phyloP scores from a whole-genome alignment of 2,329 filamentous ascomycete species.

The Pseudogymnoascus sp. region DNA sequence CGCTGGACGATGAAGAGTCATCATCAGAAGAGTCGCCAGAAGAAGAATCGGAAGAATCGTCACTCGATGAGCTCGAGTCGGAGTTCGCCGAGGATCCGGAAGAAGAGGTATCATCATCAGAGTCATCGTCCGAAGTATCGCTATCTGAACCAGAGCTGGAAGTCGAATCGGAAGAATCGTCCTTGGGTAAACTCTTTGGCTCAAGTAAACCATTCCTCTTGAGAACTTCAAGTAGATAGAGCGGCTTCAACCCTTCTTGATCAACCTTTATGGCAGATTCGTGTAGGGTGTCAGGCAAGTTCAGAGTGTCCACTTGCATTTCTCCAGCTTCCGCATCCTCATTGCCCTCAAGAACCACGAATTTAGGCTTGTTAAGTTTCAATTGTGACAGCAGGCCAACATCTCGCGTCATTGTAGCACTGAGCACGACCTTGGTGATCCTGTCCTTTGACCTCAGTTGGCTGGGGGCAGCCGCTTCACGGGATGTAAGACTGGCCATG shows the following conservation, averaged over 20 bases:
- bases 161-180: conserved; percentile 31
- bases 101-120: conserved; percentile 16
- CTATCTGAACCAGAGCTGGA: conserved; percentile 30
- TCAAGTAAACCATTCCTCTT: conserved; percentile 44
- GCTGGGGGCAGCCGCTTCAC: conserved; percentile 3
- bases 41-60: conserved; percentile 9
- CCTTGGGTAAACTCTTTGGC: conserved; percentile 13
- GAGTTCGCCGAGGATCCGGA: conserved; percentile 22
- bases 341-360: conserved; percentile 64
- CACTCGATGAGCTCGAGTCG: conserved; percentile 19
- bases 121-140: conserved; percentile 14
- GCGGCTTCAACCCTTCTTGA: conserved; percentile 65
- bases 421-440: conserved; percentile 77
- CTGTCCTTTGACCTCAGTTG: conserved; percentile 24
- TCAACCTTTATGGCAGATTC: conserved; percentile 64
- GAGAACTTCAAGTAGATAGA: conserved; percentile 77
- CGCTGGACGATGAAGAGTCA: conserved; percentile 14
- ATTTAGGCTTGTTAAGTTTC: conserved; percentile 62
- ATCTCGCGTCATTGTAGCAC: conserved; percentile 86
- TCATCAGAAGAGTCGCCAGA: conserved; percentile 20
- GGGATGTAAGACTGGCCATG: conserved; percentile 48
- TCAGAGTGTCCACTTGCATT: conserved; percentile 37
- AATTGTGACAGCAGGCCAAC: conserved; percentile 70
- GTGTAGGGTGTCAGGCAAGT: conserved; percentile 55
- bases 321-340: conserved; percentile 36